These are phyloP conservation scores for Penicillium roqueforti DNA, from an alignment of 495 filamentous ascomycete genomes.

Conservation along the genomic window DNA sequence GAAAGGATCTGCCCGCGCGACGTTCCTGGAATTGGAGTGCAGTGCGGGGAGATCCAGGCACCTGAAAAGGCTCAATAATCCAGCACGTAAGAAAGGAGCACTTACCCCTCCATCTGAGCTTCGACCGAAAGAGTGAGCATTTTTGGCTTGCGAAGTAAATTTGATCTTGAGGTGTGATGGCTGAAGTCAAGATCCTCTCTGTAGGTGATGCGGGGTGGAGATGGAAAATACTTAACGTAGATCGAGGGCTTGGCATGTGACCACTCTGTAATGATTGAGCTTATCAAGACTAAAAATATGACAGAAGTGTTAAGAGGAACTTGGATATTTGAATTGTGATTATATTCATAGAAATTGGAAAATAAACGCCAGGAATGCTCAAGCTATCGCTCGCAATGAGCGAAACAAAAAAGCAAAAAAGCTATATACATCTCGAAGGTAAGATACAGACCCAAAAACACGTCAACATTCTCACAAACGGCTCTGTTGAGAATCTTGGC, in stretches of 20 bases:
- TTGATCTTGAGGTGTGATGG: conserved; percentile 1
- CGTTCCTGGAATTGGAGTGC: background rate
- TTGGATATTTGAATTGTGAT: background rate
- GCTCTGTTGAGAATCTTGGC: conserved; percentile 38
- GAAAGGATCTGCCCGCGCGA: background rate
- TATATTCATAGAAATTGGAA: conserved; percentile 9
- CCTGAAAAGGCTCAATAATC: background rate
- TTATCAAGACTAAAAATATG: background rate
- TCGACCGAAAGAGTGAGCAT: conserved; percentile 79
- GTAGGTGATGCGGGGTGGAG: conserved; percentile 28
- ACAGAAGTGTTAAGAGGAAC: background rate
- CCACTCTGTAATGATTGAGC: background rate
- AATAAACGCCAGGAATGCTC: conserved; percentile 37
- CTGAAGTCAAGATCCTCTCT: conserved; percentile 6
- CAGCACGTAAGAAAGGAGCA: background rate
- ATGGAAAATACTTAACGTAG: conserved; percentile 18
- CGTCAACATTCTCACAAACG: conserved; percentile 29
- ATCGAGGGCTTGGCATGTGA: conserved; percentile 27
- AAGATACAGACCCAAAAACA: conserved; percentile 22
- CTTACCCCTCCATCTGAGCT: conserved; percentile 74
- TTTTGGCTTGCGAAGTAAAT: conserved; percentile 15
- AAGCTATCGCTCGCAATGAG: conserved; percentile 21
- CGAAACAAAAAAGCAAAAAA: conserved; percentile 19
- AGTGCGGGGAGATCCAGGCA: background rate
- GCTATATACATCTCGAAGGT: conserved; percentile 21